Percentiles rank a stretch among this genome's conserved stretches.
These are phyloP conservation scores for Trichomonascaceae sp. DNA, from an alignment of 1,139 yeast genomes.

Conservation along the genomic window DNA sequence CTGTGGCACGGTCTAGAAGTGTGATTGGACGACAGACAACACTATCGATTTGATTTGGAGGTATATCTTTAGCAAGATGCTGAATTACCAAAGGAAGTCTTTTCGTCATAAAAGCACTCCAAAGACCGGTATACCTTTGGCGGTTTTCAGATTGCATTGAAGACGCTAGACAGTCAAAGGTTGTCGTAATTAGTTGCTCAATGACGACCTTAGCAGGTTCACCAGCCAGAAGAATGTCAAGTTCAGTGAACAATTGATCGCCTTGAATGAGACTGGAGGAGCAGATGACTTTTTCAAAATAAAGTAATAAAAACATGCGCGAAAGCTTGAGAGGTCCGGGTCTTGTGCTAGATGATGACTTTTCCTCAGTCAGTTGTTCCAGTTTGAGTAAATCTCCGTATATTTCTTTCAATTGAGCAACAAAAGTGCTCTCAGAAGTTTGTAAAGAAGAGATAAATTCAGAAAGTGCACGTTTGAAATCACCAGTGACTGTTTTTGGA, in stretches of 20 bases:
- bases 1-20: slow-evolving; percentile 23
- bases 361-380: neutral
- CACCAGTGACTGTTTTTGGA: neutral
- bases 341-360: neutral
- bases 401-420: neutral
- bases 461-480: slow-evolving; percentile 3
- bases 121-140: slow-evolving; percentile 21
- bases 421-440: slow-evolving; percentile 3
- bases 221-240: slow-evolving; percentile 26
- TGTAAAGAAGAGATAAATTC: slow-evolving; percentile 7
- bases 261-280: slow-evolving; percentile 24
- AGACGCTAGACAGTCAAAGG: slow-evolving; percentile 34
- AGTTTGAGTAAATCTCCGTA: neutral
- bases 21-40: slow-evolving; percentile 25
- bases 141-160: slow-evolving; percentile 27
- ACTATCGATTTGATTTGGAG: slow-evolving; percentile 19
- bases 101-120: slow-evolving; percentile 30
- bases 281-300: slow-evolving; percentile 31
- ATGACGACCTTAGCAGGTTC: slow-evolving; percentile 26
- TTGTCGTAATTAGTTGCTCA: slow-evolving; percentile 29
- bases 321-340: slow-evolving; percentile 16
- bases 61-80: slow-evolving; percentile 9
- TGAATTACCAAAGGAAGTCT: slow-evolving; percentile 26
- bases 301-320: slow-evolving; percentile 27
- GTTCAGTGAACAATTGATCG: slow-evolving; percentile 23